These are phyloP conservation scores for Entomophthora muscae DNA, from an alignment of 371 early-diverging fungal species.

Conservation along the genomic window DNA sequence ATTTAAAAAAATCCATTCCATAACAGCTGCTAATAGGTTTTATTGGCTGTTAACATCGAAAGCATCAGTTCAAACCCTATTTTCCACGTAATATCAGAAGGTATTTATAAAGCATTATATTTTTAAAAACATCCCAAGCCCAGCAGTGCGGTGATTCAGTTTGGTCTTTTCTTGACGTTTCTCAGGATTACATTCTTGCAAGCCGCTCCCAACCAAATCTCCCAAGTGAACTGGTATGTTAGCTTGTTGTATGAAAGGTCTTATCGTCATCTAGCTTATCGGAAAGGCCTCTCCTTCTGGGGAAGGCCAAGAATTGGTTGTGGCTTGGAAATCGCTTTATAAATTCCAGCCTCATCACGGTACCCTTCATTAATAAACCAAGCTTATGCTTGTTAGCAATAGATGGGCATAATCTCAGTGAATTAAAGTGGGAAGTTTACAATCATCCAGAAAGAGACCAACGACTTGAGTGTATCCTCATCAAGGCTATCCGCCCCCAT, in stretches of 20 bases:
- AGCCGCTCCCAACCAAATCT: neutral
- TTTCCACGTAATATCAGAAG: no score
- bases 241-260: neutral
- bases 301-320: neutral
- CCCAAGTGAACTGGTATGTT: neutral
- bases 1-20: no score
- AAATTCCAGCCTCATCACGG: neutral
- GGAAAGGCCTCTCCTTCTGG: neutral
- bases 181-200: neutral
- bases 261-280: neutral
- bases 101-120: no score
- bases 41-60: neutral
- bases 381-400: neutral
- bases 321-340: neutral
- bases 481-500: neutral
- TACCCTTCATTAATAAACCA: neutral
- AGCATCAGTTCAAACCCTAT: neutral
- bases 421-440: neutral
- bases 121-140: neutral
- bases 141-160: neutral
- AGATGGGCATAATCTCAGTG: neutral
- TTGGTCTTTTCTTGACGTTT: neutral
- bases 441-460: neutral
- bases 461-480: neutral
- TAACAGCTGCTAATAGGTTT: neutral